These are phyloP conservation scores for Multifurca ochricompacta DNA, from an alignment of 768 basidiomycete species.

Conservation along the genomic window DNA sequence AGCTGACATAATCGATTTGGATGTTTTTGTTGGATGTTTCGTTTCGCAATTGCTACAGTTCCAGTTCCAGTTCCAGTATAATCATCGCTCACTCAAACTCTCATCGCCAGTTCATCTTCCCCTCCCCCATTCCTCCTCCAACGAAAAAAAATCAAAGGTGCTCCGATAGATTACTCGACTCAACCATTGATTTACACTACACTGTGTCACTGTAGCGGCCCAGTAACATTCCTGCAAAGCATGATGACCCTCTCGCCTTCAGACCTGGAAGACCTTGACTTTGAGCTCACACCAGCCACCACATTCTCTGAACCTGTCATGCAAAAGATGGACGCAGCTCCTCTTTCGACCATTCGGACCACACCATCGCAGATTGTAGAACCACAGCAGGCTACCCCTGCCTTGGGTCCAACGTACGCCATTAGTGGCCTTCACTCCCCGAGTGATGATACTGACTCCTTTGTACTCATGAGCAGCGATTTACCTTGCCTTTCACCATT, in stretches of 20 bases:
- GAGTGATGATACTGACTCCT: background rate
- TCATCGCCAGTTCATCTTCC: conserved; percentile 4
- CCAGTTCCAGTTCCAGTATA: too few species aligned
- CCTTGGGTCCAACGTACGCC: conserved; percentile 4
- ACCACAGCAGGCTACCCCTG: conserved; percentile 1
- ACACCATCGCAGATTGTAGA: background rate
- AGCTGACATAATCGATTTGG: conserved; percentile 13
- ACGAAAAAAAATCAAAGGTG: background rate
- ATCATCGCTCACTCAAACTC: background rate
- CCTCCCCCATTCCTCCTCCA: background rate
- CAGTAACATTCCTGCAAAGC: background rate
- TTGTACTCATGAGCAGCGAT: background rate
- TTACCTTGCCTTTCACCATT: conserved; percentile 10
- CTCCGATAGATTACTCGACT: background rate
- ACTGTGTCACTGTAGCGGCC: background rate
- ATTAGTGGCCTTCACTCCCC: background rate
- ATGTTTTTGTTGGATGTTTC: too few species aligned
- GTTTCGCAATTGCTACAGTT: too few species aligned
- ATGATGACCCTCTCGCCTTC: conserved; percentile 5
- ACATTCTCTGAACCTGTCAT: background rate
- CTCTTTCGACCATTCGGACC: background rate
- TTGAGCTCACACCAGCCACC: background rate
- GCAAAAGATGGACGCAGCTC: background rate
- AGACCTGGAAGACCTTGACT: background rate
- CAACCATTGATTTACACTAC: background rate